These are phyloP conservation scores for Herpetomonas samuelpessoai DNA, from an alignment of 208 protist species.

Conservation along the genomic window DNA sequence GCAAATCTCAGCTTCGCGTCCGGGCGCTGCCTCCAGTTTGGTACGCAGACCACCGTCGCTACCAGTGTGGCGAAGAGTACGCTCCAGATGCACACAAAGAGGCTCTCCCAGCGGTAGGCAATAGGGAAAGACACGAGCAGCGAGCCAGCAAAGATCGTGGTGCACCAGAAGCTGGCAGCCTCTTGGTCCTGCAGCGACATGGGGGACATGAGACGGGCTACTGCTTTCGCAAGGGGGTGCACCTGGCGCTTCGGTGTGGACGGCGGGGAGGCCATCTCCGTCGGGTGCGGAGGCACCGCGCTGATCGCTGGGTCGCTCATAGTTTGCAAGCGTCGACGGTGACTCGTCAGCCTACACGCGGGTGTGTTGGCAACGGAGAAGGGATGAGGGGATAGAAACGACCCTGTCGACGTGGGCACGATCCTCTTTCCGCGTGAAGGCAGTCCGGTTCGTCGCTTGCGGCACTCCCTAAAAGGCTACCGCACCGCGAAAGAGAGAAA, in stretches of 20 bases:
- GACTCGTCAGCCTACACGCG: too few relatives aligned
- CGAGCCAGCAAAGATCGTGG: conserved; percentile 42
- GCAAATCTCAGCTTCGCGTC: conserved; percentile 60
- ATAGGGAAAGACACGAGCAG: conserved; percentile 51
- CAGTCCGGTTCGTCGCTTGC: too few relatives aligned
- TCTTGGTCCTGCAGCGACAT: conserved; percentile 79
- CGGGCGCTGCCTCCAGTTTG: conserved; percentile 74
- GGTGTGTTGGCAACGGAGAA: too few relatives aligned
- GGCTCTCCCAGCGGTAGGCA: conserved; percentile 47
- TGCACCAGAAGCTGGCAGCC: conserved; percentile 19
- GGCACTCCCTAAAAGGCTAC: too few relatives aligned
- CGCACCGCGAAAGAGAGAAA: too few relatives aligned
- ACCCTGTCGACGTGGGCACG: too few relatives aligned
- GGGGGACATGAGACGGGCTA: conserved; percentile 66
- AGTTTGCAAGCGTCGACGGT: too few relatives aligned
- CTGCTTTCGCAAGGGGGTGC: conserved; percentile 52
- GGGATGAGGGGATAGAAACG: too few relatives aligned
- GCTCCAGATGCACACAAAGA: conserved; percentile 46
- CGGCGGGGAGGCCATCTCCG: neutral
- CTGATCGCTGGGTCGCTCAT: neutral
- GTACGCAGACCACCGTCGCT: conserved; percentile 47
- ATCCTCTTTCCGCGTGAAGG: too few relatives aligned
- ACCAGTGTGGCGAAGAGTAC: conserved; percentile 30
- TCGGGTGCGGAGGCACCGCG: neutral
- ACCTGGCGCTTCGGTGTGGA: conserved; percentile 12